Conservation (phyloP, 768 basidiomycete genomes). For the Russula abietina region DNA sequence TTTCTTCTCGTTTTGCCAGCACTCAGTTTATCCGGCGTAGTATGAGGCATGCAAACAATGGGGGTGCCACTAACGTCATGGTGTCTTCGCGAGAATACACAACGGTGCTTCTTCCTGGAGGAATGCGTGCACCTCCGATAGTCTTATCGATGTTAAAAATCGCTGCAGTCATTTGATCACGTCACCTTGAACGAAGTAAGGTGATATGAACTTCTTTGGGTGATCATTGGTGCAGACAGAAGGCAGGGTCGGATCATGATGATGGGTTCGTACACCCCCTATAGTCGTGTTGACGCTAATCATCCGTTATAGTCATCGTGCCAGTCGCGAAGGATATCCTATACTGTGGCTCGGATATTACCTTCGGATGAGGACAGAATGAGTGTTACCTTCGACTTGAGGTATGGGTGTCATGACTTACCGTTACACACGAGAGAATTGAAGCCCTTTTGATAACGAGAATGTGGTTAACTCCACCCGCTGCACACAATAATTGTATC, state of each 20-base stretch:
- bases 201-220: conserved; percentile 38
- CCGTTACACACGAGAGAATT: background rate
- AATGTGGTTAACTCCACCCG: conserved; percentile 47
- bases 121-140: background rate
- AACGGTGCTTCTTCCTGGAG: background rate
- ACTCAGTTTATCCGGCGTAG: too few species aligned
- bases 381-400: conserved; percentile 52
- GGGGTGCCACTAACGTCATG: too few species aligned
- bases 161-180: background rate
- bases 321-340: conserved; percentile 50
- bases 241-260: conserved; percentile 14
- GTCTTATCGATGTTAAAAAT: conserved; percentile 31
- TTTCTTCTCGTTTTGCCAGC: too few species aligned
- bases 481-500: background rate
- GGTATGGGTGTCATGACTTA: background rate
- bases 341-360: conserved; percentile 41
- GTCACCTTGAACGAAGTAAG: background rate
- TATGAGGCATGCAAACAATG: too few species aligned
- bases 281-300: conserved; percentile 24
- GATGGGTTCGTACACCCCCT: conserved; percentile 45
- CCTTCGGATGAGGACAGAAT: conserved; percentile 56
- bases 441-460: conserved; percentile 48
- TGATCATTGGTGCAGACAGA: conserved; percentile 49
- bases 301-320: conserved; percentile 38
- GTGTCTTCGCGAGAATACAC: too few species aligned